phyloP scores from a whole-genome alignment of 495 filamentous ascomycete species.

The Aspergillus campestris region DNA sequence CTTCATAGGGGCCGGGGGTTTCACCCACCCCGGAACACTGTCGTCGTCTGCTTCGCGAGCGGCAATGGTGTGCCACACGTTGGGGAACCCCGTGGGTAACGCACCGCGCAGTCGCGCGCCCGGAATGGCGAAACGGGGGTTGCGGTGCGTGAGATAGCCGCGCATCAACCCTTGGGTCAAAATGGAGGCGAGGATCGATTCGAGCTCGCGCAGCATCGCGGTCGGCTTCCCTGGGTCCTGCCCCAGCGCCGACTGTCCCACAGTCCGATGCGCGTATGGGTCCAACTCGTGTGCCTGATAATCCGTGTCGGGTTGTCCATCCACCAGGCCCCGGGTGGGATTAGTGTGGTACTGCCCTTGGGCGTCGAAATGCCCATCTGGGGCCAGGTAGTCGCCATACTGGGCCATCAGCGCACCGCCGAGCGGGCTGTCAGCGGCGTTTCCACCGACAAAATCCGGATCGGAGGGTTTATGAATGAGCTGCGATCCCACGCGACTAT shows the following conservation, averaged over 20 bases:
- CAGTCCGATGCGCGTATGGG: constrained; percentile 21
- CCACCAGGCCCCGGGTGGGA: constrained; percentile 15
- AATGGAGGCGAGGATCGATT: constrained; percentile 66
- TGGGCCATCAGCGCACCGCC: constrained; percentile 17
- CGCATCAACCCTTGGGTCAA: constrained; percentile 76
- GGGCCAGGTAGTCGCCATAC: constrained; percentile 31
- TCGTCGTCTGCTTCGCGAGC: constrained; percentile 31
- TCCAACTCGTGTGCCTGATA: constrained; percentile 36
- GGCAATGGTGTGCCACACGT: constrained; percentile 49
- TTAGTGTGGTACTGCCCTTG: constrained; percentile 25
- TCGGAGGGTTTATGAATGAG: constrained; percentile 23
- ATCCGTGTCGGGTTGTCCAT: constrained; percentile 38
- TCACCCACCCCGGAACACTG: constrained; percentile 51
- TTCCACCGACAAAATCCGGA: constrained; percentile 23
- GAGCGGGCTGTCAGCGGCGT: constrained; percentile 2
- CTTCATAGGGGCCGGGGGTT: constrained; percentile 16
- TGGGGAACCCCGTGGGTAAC: constrained; percentile 55
- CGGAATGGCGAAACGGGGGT: constrained; percentile 69
- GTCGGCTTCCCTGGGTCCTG: constrained; percentile 36
- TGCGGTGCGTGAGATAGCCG: constrained; percentile 75
- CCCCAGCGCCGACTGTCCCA: constrained; percentile 1
- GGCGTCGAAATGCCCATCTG: constrained; percentile 28
- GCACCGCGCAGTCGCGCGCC: constrained; percentile 60
- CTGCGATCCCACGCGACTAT: constrained; percentile 23
- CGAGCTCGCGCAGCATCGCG: constrained; percentile 58